phyloP scores from a whole-genome alignment of 805 yeast species.

The Wickerhamomyces queroliae region DNA sequence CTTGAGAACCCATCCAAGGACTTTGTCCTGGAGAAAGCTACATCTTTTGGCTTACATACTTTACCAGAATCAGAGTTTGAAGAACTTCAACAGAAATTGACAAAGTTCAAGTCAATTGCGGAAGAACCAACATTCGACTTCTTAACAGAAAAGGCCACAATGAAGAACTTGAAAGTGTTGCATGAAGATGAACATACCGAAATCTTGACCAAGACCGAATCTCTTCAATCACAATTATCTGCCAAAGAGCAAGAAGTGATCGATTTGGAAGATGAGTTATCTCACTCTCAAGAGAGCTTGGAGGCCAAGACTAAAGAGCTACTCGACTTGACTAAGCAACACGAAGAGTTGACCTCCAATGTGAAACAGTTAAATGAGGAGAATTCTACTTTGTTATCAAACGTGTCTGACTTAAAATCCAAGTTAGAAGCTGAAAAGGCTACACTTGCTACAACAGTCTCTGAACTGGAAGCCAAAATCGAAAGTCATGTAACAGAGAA shows the following conservation, averaged over 20 bases:
- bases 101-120: slow-evolving; percentile 2
- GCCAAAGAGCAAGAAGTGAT: not conserved
- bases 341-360: not conserved
- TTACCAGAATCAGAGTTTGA: not conserved
- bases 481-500: not conserved
- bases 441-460: too few species aligned
- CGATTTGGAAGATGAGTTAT: not conserved
- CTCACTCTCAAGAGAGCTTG: not conserved
- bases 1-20: not conserved
- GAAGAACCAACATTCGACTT: slow-evolving; percentile 25
- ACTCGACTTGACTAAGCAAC: not conserved
- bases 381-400: not conserved
- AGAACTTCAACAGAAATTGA: not conserved
- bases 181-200: not conserved
- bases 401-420: too few species aligned
- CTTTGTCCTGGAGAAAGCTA: not conserved
- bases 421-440: too few species aligned
- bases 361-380: too few species aligned
- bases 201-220: not conserved
- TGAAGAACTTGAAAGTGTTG: slow-evolving; percentile 11
- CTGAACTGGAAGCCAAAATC: not conserved
- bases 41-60: not conserved
- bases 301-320: not conserved
- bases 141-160: slow-evolving; percentile 22
- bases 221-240: not conserved